phyloP scores from a whole-genome alignment of 192 early-diverging fungal species.

The Entophlyctis helioformis region DNA sequence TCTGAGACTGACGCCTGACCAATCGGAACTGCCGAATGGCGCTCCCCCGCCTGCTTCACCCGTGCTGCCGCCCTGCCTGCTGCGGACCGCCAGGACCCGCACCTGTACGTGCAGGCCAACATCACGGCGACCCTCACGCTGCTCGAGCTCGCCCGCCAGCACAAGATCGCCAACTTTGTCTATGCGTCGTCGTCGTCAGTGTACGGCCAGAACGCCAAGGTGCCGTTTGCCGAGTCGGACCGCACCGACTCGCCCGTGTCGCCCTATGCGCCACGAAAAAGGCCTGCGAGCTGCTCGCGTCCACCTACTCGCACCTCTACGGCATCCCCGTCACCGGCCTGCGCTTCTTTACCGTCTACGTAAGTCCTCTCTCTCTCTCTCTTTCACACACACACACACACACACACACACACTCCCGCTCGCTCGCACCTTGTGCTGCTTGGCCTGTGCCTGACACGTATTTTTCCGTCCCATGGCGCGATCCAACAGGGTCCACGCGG shows the following conservation, averaged over 20 bases:
- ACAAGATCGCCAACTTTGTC: constrained; percentile 1
- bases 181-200: constrained; percentile 8
- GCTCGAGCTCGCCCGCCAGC: constrained; percentile 6
- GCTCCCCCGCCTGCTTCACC: not conserved
- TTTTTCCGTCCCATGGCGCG: too few species aligned
- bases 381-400: too few species aligned
- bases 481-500: constrained; percentile 3
- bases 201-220: constrained; percentile 8
- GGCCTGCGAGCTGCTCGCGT: constrained; percentile 9
- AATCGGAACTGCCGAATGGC: too few species aligned
- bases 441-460: too few species aligned
- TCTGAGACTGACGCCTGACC: too few species aligned
- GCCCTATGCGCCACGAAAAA: constrained; percentile 12
- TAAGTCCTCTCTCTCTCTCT: too few species aligned
- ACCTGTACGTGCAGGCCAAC: constrained; percentile 9
- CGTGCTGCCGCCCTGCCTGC: not conserved
- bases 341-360: constrained; percentile 13
- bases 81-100: constrained; percentile 1
- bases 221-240: constrained; percentile 9
- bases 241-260: constrained; percentile 1
- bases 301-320: constrained; percentile 4
- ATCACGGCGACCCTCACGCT: constrained; percentile 4
- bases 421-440: too few species aligned
- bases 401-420: too few species aligned
- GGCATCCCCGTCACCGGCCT: constrained; percentile 4